Evolutionary conservation across 768 basidiomycete species (phyloP), one percentile per base, ranked within the genome.

Genomic region (Omphalotus guepiniiformis): DNA sequence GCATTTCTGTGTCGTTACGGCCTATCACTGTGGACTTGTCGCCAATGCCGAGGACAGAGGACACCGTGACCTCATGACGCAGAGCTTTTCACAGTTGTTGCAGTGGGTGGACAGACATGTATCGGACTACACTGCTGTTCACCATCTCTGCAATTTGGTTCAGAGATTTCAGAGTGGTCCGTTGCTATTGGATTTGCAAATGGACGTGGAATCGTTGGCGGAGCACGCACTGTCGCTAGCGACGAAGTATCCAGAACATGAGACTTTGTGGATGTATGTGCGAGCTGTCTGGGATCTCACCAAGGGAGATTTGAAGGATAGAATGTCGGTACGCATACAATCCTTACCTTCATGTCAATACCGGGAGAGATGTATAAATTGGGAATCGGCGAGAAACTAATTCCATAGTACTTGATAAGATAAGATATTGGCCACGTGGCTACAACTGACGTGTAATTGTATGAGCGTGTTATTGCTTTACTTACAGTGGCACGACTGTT

Each of bases 241-340:
- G 15, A 52, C 52, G 9, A 55, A 67, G 16, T 85, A 76, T 55
- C 79, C 85, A 1, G 53, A 66, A 21, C 78, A 83, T 49, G 82
- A 86, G 57, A 62, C 85, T 0, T 68, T 85, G 15, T 86, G 84
- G 83, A 63, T 80, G 52, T 85, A 82, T 62, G 51, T 81, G 37
- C 73, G 79, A 16, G 55, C 58, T 4, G 18, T 39, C 7, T 47
- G 46, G 36, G 30, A 32, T n/a, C n/a, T n/a, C 9, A 18, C 37
- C 30, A 8, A 16, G 15, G 18, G 38, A 38, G 37, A 22, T 8
- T 6, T 28, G n/a, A 47, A 21, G n/a, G 37, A 47, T 5, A 30
- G 21, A 6, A 5, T 47, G 21, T 26, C 38, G 13, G 37, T 12
- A 3, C 23, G 16, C 12, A 19, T 47, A 5, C 7, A 15, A 16